A percentile compares a stretch with the other conserved stretches of the same genome.
Evolutionary conservation across 257 asterid species (phyloP).

Genomic region (Scutellaria baicalensis): DNA sequence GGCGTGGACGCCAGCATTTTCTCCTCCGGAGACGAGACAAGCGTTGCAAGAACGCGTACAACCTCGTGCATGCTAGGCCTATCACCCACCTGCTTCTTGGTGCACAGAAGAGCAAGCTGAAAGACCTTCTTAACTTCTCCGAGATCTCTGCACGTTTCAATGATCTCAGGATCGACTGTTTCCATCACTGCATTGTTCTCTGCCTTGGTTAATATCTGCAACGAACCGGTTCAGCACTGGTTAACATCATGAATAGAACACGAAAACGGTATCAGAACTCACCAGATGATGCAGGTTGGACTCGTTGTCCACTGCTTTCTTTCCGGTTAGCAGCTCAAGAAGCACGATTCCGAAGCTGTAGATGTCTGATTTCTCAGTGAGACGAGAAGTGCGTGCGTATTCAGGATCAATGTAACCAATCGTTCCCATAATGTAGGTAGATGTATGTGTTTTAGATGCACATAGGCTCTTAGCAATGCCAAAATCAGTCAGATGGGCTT

Average conservation of each 20-base stretch:
- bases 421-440: constrained; percentile 85
- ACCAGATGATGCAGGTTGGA: constrained; percentile 80
- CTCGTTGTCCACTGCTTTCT: constrained; percentile 76
- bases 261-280: too few relatives aligned
- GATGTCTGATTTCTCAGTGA: constrained; percentile 85
- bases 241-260: too few relatives aligned
- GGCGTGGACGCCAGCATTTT: constrained; percentile 15
- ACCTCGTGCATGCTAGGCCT: constrained; percentile 91
- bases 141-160: constrained; percentile 59
- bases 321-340: constrained; percentile 68
- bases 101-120: constrained; percentile 85
- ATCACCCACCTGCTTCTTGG: constrained; percentile 60
- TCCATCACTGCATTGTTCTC: constrained; percentile 80
- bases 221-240: too few relatives aligned
- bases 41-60: constrained; percentile 53
- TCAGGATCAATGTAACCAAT: constrained; percentile 93
- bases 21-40: constrained; percentile 27
- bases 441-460: constrained; percentile 53
- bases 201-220: constrained; percentile 65
- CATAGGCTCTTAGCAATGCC: constrained; percentile 84
- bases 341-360: constrained; percentile 87
- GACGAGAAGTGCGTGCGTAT: constrained; percentile 82
- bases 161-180: constrained; percentile 64
- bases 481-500: constrained; percentile 80
- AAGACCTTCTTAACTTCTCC: constrained; percentile 80